Evolutionary conservation across 1,284 basidiomycete genomes (phyloP), one percentile per base, ranked within the genome.

Genomic region (Omphalotus olearius): DNA sequence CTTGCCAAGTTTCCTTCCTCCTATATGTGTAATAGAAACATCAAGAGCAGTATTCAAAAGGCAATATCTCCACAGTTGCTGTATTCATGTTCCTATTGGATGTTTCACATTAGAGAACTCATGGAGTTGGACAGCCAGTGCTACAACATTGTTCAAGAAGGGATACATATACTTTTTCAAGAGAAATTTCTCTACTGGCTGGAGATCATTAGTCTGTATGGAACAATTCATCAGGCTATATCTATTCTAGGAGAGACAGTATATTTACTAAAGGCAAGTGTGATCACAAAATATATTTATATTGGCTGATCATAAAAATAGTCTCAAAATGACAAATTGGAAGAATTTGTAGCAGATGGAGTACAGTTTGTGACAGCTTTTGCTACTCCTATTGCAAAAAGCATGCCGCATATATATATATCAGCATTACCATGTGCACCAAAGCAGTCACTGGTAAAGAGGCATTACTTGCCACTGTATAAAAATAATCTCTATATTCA

Each of bases 81-180:
- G 26, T 47, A 47, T 37, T 38, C 17, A 11, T 47, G 46, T 25
- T 14, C 37, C 6, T 47, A 18, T 17, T 47, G 46, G 46, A 10
- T 13, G 5, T 23, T 23, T 40, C 46, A 47, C 25, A 4, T 47
- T n/a, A 26, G 7, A 10, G 23, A 30, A 33, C 9, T 33, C 9
- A 3, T 23, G 4, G 7, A 26, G 4, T n/a, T 4, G 23, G 25
- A 23, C 11, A 14, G 4, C 2, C n/a, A 40, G 36, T 23, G 23
- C 23, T 23, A 23, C 23, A 23, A 5, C 5, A 18, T 17, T 14
- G 4, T 26, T 7, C 38, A 14, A 13, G 7, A 26, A 3, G 1
- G 14, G 3, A 26, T 20, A 3, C 26, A 25, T 11, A 39, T 26
- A 9, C 14, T 11, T 47, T 47, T n/a, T 16, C 25, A 17, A 40